Conservation (phyloP, 257 asterid genomes). For the Mitragyna speciosa region DNA sequence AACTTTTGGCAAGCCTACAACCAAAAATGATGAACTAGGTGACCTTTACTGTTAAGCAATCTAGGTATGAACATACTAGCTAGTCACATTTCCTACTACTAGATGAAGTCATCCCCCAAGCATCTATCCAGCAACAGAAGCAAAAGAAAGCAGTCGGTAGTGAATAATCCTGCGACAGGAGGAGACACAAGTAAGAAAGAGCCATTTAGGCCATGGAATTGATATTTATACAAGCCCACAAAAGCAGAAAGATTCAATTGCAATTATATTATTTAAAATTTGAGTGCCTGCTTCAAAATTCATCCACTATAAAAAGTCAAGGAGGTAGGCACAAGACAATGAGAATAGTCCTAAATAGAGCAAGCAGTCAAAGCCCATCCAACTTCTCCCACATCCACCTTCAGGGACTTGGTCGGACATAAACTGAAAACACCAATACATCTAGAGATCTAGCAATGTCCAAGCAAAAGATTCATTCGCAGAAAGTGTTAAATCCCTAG, state of each 20-base stretch:
- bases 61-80: slow-evolving; percentile 6
- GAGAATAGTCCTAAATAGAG: too few species aligned
- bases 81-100: not conserved
- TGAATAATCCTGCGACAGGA: not conserved
- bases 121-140: slow-evolving; percentile 6
- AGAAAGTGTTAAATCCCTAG: not conserved
- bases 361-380: not conserved
- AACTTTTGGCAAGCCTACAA: slow-evolving; percentile 4
- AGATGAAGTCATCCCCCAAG: not conserved
- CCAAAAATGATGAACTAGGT: not conserved
- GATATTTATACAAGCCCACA: not conserved
- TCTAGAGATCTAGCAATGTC: not conserved
- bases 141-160: not conserved
- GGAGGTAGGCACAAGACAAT: too few species aligned
- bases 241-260: not conserved
- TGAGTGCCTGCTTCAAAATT: too few species aligned
- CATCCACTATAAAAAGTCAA: too few species aligned
- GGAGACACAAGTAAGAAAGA: not conserved
- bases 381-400: not conserved
- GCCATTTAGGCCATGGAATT: not conserved
- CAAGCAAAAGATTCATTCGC: not conserved
- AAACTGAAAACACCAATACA: not conserved
- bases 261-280: too few species aligned
- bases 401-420: not conserved
- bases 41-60: not conserved